Evolutionary conservation across 2,329 filamentous ascomycete species (phyloP), one percentile per base, ranked within the genome.

Genomic region (Hyphodiscus sp.): DNA sequence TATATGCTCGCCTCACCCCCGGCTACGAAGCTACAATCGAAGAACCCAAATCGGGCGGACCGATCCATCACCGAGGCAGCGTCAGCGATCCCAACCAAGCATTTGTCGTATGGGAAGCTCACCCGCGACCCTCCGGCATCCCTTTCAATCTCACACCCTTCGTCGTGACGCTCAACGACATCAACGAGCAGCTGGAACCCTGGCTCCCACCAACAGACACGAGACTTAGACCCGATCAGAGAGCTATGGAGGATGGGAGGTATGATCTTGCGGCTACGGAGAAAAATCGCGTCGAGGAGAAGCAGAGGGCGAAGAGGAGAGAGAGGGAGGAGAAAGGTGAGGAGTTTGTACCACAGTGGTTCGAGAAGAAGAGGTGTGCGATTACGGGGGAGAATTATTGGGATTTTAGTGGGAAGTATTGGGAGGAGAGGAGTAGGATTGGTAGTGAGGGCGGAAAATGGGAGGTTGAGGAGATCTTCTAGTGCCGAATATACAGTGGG

Each of bases 141-240:
- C 94, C 94, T 0, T 99, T 99, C 78, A 99, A 97, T 71, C 78
- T 99, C 54, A 99, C 94, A 0, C 92, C 94, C 0, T 97, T 99
- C 67, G 94, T 91, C 15, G 79, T 99, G 54, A 95, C 91, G 0
- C 86, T 99, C 60, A 99, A 99, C 71, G 89, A 91, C 61, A 78
- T 96, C 48, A 87, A 92, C 51, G 89, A 95, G n/a, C 76, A 81
- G n/a, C 77, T 99, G 18, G 76, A 74, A 49, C 81, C 86, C 4
- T 83, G 86, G 73, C 74, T 99, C 16, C 88, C 94, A 41, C 94
- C 94, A 0, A 99, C 94, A 0, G 94, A 99, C 69, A 95, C 92
- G 1, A 80, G 94, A n/a, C 76, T 96, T 30, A 80, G 94, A 29
- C 92, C 94, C 0, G 94, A 99, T 70, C 94, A 99, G 74, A 81